These are phyloP conservation scores for Amanita polypyramis DNA, from an alignment of 768 basidiomycete species.

Conservation along the genomic window DNA sequence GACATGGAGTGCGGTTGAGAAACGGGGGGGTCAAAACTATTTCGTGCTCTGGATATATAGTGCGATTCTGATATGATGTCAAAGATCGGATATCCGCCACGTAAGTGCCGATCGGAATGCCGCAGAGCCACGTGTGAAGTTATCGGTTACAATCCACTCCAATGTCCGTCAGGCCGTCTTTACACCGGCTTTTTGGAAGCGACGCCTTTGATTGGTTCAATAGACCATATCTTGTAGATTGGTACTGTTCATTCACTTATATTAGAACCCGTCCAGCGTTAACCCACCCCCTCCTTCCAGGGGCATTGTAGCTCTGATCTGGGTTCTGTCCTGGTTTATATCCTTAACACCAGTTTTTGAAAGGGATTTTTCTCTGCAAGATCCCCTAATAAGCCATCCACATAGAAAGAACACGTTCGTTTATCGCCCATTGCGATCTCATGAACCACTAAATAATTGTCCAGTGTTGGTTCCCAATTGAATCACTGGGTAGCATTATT, in stretches of 20 bases:
- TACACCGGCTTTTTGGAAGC: slow-evolving; percentile 23
- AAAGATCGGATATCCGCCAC: no score
- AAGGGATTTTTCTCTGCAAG: slow-evolving; percentile 37
- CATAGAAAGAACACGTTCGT: slow-evolving; percentile 40
- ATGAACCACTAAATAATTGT: not conserved
- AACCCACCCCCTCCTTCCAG: slow-evolving; percentile 15
- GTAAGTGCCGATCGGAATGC: no score
- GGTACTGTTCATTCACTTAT: slow-evolving; percentile 23
- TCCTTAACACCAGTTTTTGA: slow-evolving; percentile 32
- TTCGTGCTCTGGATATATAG: not conserved
- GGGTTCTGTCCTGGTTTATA: slow-evolving; percentile 30
- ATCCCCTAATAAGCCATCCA: slow-evolving; percentile 42
- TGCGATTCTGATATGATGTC: not conserved
- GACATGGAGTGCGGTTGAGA: slow-evolving; percentile 22
- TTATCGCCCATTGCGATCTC: not conserved
- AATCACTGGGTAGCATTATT: slow-evolving; percentile 38
- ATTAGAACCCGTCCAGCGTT: no score
- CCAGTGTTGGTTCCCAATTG: slow-evolving; percentile 36
- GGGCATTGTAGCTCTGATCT: slow-evolving; percentile 28
- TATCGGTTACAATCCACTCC: not conserved
- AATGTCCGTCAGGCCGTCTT: slow-evolving; percentile 6
- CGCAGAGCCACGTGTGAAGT: no score
- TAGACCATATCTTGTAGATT: slow-evolving; percentile 41
- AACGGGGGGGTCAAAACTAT: no score
- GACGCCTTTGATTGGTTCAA: slow-evolving; percentile 32